These are phyloP conservation scores for Alternaria ventricosa DNA, from an alignment of 2,329 filamentous ascomycete species.

Conservation along the genomic window DNA sequence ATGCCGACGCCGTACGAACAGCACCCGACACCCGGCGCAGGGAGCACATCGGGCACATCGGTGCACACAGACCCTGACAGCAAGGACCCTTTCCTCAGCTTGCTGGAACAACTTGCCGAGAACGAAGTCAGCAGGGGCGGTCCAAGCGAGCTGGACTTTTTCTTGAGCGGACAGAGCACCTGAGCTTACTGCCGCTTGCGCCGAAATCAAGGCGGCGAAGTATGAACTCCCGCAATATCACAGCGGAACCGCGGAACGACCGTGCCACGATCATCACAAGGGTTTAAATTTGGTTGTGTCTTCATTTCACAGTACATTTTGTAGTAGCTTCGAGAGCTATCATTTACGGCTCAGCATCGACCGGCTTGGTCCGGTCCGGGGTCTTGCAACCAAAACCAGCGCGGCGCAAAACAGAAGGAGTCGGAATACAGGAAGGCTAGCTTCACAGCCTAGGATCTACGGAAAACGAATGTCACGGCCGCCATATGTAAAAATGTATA, in stretches of 20 bases:
- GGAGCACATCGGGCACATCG: conserved; percentile 50
- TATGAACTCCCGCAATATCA: conserved; percentile 1
- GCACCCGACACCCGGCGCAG: conserved; percentile 53
- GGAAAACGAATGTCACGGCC: conserved; percentile 22
- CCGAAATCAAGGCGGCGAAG: not conserved
- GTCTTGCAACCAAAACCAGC: conserved; percentile 7
- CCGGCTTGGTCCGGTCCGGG: conserved; percentile 1
- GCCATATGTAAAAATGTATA: conserved; percentile 26
- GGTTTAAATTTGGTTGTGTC: not conserved
- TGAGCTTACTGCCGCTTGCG: conserved; percentile 18
- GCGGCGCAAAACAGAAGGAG: conserved; percentile 17
- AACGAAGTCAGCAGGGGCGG: conserved; percentile 74
- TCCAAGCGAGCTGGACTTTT: conserved; percentile 80
- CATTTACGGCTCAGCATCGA: conserved; percentile 2
- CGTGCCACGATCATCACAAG: not conserved
- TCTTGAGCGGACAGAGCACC: conserved; percentile 57
- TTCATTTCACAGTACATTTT: conserved; percentile 20
- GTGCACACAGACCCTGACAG: conserved; percentile 59
- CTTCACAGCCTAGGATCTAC: conserved; percentile 13
- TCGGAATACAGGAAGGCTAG: not conserved
- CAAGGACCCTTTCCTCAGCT: conserved; percentile 79
- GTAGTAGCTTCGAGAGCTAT: conserved; percentile 18
- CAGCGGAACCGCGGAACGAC: conserved; percentile 3
- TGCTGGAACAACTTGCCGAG: conserved; percentile 82
- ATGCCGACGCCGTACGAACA: conserved; percentile 50